These are phyloP conservation scores for Diaporthe citriasiana DNA, from an alignment of 2,329 filamentous ascomycete genomes.

Conservation along the genomic window DNA sequence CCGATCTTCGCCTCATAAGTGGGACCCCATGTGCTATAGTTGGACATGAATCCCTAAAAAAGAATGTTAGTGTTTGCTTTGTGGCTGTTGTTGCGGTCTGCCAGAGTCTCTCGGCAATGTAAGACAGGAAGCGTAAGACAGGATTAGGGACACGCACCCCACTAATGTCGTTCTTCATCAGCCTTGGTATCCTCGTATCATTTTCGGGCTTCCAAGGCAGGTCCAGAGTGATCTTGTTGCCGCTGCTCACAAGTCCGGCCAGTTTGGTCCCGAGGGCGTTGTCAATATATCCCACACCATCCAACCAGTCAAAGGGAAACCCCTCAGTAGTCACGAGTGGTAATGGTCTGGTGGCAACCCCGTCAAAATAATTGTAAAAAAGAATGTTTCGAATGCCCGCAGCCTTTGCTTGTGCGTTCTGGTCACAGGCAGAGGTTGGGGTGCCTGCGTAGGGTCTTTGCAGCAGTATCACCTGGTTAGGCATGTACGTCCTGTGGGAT, in stretches of 20 bases:
- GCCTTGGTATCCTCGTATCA: slow-evolving; percentile 21
- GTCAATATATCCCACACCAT: slow-evolving; percentile 31
- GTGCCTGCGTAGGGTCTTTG: slow-evolving; percentile 28
- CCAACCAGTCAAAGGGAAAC: slow-evolving; percentile 36
- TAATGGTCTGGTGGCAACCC: slow-evolving; percentile 29
- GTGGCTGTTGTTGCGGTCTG: background rate
- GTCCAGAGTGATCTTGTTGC: slow-evolving; percentile 23
- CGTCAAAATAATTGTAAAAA: slow-evolving; percentile 29
- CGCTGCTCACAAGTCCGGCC: slow-evolving; percentile 2
- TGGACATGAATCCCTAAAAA: slow-evolving; percentile 13
- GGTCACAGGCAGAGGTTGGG: slow-evolving; percentile 4
- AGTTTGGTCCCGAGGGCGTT: slow-evolving; percentile 25
- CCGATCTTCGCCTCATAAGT: slow-evolving; percentile 31
- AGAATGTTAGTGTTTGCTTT: background rate
- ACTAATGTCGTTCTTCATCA: slow-evolving; percentile 32
- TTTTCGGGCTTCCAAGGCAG: slow-evolving; percentile 32
- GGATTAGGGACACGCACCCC: no score
- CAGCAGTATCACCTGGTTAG: slow-evolving; percentile 29
- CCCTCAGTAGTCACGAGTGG: slow-evolving; percentile 23
- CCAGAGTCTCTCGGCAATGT: no score
- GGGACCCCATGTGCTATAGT: slow-evolving; percentile 35
- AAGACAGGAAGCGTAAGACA: no score
- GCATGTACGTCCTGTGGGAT: background rate
- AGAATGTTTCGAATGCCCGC: slow-evolving; percentile 33
- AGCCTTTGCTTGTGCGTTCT: slow-evolving; percentile 21